Conservation (phyloP, 306 rosid genomes). For the Vachellia collinsii region DNA sequence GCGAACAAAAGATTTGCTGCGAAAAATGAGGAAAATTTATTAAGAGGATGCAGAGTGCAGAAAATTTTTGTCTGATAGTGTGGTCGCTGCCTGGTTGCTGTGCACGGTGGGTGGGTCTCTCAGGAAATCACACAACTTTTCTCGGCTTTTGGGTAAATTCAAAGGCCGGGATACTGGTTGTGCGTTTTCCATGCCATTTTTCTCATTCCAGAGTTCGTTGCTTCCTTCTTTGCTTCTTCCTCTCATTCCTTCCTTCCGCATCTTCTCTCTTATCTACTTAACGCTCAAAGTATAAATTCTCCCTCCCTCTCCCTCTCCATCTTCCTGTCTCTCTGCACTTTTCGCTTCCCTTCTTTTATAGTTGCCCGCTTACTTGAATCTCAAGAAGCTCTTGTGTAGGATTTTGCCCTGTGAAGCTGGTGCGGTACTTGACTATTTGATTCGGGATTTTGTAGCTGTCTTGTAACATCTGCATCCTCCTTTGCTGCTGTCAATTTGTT, state of each 20-base stretch:
- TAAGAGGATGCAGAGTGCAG: neutral
- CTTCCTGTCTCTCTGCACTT: neutral
- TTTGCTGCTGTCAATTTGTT: too few relatives aligned
- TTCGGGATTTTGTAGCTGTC: too few relatives aligned
- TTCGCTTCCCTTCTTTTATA: too few relatives aligned
- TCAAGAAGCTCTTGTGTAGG: too few relatives aligned
- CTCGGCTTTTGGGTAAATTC: slow-evolving; percentile 8
- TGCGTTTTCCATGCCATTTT: neutral
- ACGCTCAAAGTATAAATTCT: slow-evolving; percentile 14
- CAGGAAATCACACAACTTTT: neutral
- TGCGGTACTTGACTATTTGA: too few relatives aligned
- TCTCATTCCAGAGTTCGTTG: neutral
- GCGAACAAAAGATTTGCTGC: neutral
- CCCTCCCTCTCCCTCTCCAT: neutral
- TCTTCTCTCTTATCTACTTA: slow-evolving; percentile 24
- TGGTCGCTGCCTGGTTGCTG: neutral
- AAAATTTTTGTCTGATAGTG: neutral
- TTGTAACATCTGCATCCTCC: too few relatives aligned
- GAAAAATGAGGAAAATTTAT: neutral
- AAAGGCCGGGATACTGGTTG: neutral
- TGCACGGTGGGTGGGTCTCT: too few relatives aligned
- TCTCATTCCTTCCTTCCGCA: neutral
- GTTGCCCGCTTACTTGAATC: too few relatives aligned
- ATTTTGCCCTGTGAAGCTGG: too few relatives aligned
- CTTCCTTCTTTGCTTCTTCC: neutral